Conservation (phyloP, 495 filamentous ascomycete species). For the Aspergillus kassunensis region DNA sequence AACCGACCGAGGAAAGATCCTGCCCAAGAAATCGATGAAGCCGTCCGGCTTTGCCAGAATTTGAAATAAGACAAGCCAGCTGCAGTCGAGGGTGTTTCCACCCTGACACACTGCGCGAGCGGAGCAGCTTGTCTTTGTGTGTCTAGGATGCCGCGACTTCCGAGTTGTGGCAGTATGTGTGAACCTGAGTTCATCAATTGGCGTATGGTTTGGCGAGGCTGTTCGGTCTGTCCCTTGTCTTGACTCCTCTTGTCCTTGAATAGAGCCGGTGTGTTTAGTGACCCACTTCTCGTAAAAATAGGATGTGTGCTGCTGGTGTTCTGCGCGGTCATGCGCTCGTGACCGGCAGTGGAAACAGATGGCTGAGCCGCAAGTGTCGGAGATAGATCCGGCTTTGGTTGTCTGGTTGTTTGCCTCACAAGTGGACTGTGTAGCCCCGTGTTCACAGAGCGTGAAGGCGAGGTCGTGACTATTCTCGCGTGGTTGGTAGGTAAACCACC, state of each 20-base stretch:
- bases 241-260: neutral
- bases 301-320: neutral
- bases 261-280: neutral
- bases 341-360: neutral
- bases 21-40: conserved; percentile 10
- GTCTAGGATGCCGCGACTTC: neutral
- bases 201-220: neutral
- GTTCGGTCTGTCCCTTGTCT: neutral
- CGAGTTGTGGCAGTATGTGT: neutral
- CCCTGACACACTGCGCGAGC: neutral
- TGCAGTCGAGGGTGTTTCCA: neutral
- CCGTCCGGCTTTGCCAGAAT: conserved; percentile 11
- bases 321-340: neutral
- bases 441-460: neutral
- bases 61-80: neutral
- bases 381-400: neutral
- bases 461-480: neutral
- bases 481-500: conserved; percentile 1
- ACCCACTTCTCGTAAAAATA: neutral
- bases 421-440: neutral
- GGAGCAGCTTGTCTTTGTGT: neutral
- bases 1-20: conserved; percentile 13
- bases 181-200: neutral
- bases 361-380: neutral
- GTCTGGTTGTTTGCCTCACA: neutral